Evolutionary conservation across 129 eudicot species (phyloP).

Genomic region (Centaurea solstitialis): DNA sequence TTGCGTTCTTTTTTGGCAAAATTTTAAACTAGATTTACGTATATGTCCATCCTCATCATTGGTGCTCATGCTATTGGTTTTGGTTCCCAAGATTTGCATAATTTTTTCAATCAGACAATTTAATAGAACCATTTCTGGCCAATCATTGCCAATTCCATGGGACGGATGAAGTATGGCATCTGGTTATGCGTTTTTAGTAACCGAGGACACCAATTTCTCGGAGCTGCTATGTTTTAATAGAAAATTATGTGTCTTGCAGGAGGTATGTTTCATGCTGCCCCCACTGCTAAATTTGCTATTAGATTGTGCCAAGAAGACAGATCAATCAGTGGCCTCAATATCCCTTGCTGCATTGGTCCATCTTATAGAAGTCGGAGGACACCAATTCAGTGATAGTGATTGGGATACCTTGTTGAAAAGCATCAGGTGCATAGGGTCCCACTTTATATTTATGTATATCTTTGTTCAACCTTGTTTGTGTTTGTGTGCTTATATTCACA

Average conservation of each 20-base stretch:
- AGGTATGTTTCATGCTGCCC: conserved; percentile 95
- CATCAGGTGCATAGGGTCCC: conserved; percentile 64
- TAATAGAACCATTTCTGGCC: not conserved
- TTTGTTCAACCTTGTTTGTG: not conserved
- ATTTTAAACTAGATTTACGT: not conserved
- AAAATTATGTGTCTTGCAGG: conserved; percentile 46
- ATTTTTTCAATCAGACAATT: not conserved
- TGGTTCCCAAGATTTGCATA: not conserved
- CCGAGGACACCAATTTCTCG: not conserved
- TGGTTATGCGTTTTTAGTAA: not conserved
- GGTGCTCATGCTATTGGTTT: not conserved
- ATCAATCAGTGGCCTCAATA: conserved; percentile 91
- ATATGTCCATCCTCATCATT: not conserved
- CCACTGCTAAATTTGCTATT: conserved; percentile 79
- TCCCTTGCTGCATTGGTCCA: conserved; percentile 96
- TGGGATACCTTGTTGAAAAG: conserved; percentile 98
- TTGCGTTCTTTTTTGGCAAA: too few relatives aligned
- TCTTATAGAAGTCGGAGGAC: conserved; percentile 98
- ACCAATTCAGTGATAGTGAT: conserved; percentile 89
- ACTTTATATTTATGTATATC: conserved; percentile 6
- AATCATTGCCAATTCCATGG: too few relatives aligned
- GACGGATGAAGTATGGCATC: not conserved
- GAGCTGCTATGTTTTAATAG: not conserved
- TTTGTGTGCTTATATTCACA: conserved; percentile 1
- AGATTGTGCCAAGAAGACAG: conserved; percentile 96